Evolutionary conservation across 2,329 filamentous ascomycete species (phyloP).

Genomic region (Plectosphaerella sp.): DNA sequence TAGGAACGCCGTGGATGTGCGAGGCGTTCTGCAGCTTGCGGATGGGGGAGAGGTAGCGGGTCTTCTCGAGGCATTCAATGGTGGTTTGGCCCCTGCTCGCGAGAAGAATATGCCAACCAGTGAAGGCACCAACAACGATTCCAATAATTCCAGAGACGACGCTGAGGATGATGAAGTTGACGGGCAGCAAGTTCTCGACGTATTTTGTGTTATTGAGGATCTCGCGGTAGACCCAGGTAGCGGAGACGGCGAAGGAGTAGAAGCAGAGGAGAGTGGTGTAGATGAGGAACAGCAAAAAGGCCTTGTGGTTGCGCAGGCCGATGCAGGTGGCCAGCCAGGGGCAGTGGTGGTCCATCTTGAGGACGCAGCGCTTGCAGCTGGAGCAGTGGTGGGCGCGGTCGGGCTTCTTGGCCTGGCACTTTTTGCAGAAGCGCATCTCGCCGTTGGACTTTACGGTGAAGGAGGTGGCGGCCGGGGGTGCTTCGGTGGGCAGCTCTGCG

Average conservation of each 20-base stretch:
- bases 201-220: conserved; percentile 67
- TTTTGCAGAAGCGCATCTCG: conserved; percentile 88
- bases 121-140: conserved; percentile 84
- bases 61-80: conserved; percentile 95
- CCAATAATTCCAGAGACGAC: conserved; percentile 90
- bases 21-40: conserved; percentile 64
- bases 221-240: conserved; percentile 80
- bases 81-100: conserved; percentile 80
- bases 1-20: conserved; percentile 41
- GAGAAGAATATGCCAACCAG: conserved; percentile 84
- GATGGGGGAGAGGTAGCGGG: conserved; percentile 81
- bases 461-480: conserved; percentile 57
- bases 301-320: conserved; percentile 90
- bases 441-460: conserved; percentile 93
- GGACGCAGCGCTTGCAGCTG: conserved; percentile 85
- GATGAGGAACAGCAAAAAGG: conserved; percentile 86
- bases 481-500: conserved; percentile 73
- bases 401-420: conserved; percentile 90
- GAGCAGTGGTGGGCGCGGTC: conserved; percentile 97
- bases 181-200: conserved; percentile 72
- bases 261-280: conserved; percentile 87
- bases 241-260: conserved; percentile 72
- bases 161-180: conserved; percentile 85
- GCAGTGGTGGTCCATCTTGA: conserved; percentile 99
- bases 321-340: conserved; percentile 97